phyloP scores from a whole-genome alignment of 2,329 filamentous ascomycete genomes.

The Exophiala sp. region DNA sequence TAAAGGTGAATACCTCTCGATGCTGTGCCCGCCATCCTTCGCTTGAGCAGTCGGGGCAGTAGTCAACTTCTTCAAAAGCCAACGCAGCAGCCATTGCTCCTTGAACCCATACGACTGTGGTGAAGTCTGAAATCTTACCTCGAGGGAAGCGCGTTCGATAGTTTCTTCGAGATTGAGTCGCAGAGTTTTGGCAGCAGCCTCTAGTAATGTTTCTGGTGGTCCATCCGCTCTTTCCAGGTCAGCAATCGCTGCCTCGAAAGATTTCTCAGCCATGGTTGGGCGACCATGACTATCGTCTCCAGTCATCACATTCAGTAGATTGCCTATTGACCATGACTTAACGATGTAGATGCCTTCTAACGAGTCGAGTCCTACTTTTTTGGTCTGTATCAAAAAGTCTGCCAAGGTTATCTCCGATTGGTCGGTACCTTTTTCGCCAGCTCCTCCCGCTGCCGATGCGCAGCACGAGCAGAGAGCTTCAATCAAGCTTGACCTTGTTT shows the following conservation, averaged over 20 bases:
- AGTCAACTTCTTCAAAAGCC: conserved; percentile 61
- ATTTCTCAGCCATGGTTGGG: conserved; percentile 12
- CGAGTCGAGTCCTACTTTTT: not conserved
- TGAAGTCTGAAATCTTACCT: not conserved
- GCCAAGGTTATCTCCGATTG: conserved; percentile 14
- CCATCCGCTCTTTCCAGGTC: conserved; percentile 44
- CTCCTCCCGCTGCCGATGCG: conserved; percentile 1
- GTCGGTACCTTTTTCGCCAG: conserved; percentile 3
- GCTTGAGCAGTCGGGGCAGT: conserved; percentile 25
- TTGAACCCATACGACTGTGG: conserved; percentile 37
- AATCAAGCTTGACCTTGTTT: conserved; percentile 8
- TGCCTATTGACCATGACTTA: not conserved
- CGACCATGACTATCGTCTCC: not conserved
- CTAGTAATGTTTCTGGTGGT: conserved; percentile 38
- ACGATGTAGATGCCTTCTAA: not conserved
- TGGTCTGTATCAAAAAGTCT: not conserved
- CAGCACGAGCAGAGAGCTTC: not conserved
- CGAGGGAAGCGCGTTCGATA: conserved; percentile 27
- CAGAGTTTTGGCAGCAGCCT: conserved; percentile 43
- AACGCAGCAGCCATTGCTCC: conserved; percentile 65
- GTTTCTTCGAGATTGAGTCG: conserved; percentile 37
- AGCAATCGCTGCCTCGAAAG: conserved; percentile 24
- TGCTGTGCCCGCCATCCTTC: not conserved
- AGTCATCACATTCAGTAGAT: not conserved
- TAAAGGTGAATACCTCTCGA: not conserved